These are phyloP conservation scores for Cyberlindnera mycetangii DNA, from an alignment of 805 yeast species.

Conservation along the genomic window DNA sequence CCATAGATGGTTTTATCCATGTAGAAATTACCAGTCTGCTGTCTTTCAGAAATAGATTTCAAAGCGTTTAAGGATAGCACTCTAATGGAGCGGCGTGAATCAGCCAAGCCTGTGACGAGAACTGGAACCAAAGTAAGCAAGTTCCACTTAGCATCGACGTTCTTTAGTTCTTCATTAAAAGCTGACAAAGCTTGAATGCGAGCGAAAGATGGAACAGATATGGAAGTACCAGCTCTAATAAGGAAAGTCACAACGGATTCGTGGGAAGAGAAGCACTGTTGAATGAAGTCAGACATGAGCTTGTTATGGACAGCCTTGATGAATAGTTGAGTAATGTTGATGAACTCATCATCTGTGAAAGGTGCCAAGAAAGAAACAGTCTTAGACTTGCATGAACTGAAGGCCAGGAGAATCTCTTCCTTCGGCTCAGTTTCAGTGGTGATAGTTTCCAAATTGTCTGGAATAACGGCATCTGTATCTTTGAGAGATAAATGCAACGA, in stretches of 20 bases:
- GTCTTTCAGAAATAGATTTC: slow-evolving; percentile 35
- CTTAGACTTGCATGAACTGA: slow-evolving; percentile 18
- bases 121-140: slow-evolving; percentile 59
- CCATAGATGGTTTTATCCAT: slow-evolving; percentile 61
- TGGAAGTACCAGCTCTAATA: slow-evolving; percentile 52
- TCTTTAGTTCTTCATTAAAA: slow-evolving; percentile 33
- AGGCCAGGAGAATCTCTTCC: slow-evolving; percentile 16
- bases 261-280: slow-evolving; percentile 35
- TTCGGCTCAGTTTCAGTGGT: slow-evolving; percentile 14
- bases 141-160: slow-evolving; percentile 36
- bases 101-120: slow-evolving; percentile 51
- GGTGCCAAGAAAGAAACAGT: slow-evolving; percentile 36
- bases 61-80: slow-evolving; percentile 37
- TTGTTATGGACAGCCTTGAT: slow-evolving; percentile 39
- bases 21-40: slow-evolving; percentile 38
- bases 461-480: slow-evolving; percentile 25
- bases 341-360: slow-evolving; percentile 39
- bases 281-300: slow-evolving; percentile 26
- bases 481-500: slow-evolving; percentile 41
- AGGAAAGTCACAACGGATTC: slow-evolving; percentile 56
- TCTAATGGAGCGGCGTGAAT: slow-evolving; percentile 50
- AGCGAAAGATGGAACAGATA: slow-evolving; percentile 55
- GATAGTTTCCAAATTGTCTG: slow-evolving; percentile 19
- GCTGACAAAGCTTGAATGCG: slow-evolving; percentile 48
- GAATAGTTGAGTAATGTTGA: slow-evolving; percentile 39